A percentile compares a stretch with the other conserved stretches of the same genome.
Conservation (phyloP, 2,329 filamentous ascomycete genomes). For the Periconia macrospinosa region DNA sequence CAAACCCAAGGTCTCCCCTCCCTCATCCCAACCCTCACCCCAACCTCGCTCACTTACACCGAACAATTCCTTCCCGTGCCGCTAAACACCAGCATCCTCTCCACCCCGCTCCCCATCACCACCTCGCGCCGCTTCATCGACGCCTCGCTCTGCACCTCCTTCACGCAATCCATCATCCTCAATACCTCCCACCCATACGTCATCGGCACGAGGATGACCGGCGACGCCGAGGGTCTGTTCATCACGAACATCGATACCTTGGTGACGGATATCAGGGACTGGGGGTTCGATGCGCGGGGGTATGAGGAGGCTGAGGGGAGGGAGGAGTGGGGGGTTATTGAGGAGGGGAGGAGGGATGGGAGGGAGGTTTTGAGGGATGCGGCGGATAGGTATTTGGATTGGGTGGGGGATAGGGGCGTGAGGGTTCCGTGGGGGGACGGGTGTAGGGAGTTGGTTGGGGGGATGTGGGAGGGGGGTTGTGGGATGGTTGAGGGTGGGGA, state of each 20-base stretch:
- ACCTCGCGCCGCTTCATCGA: constrained; percentile 20
- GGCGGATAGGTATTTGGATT: constrained; percentile 26
- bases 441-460: constrained; percentile 28
- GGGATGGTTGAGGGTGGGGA: too few relatives aligned
- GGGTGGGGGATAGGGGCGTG: constrained; percentile 17
- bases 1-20: constrained; percentile 17
- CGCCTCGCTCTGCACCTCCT: constrained; percentile 19
- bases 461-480: constrained; percentile 13
- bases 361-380: constrained; percentile 23
- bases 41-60: constrained; percentile 18
- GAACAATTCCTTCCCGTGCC: constrained; percentile 20
- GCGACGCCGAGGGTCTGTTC: constrained; percentile 11
- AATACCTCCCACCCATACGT: constrained; percentile 22
- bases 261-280: constrained; percentile 24
- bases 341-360: constrained; percentile 7
- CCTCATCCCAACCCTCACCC: constrained; percentile 9
- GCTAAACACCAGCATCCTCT: constrained; percentile 20
- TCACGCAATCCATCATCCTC: constrained; percentile 22
- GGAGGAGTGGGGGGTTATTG: constrained; percentile 22
- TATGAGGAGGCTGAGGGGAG: constrained; percentile 13
- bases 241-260: constrained; percentile 23
- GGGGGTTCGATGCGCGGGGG: constrained; percentile 24
- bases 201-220: constrained; percentile 17
- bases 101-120: constrained; percentile 19
- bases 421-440: constrained; percentile 26